Percentiles rank a stretch among this genome's conserved stretches.
Conservation (phyloP, 306 rosid genomes). For the Parietaria judaica region DNA sequence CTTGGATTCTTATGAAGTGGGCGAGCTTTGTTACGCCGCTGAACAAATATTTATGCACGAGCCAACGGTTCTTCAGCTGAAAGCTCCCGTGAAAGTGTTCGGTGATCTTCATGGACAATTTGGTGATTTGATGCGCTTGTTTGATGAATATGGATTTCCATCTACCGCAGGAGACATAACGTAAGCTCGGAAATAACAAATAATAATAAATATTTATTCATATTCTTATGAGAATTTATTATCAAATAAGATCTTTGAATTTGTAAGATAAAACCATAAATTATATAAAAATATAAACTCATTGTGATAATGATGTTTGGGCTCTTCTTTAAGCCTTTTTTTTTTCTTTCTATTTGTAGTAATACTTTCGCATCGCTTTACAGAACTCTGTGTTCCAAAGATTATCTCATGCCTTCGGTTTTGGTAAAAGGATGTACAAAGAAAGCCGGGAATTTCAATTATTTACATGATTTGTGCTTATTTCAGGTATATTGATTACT, state of each 20-base stretch:
- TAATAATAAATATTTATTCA: too few species aligned
- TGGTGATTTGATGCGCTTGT: conserved; percentile 98
- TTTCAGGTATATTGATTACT: conserved; percentile 93
- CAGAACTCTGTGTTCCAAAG: neutral
- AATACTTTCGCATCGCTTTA: too few species aligned
- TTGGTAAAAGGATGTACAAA: neutral
- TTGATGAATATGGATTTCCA: conserved; percentile 99
- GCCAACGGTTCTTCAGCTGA: conserved; percentile 92
- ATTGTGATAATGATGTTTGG: too few species aligned
- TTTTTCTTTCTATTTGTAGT: too few species aligned
- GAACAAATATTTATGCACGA: conserved; percentile 98
- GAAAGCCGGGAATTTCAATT: conserved; percentile 5
- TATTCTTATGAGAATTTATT: too few species aligned
- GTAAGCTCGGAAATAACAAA: conserved; percentile 39
- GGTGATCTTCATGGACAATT: conserved; percentile 99
- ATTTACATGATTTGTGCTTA: conserved; percentile 21
- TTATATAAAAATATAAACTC: too few species aligned
- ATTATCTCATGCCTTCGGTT: neutral
- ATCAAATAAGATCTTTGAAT: too few species aligned
- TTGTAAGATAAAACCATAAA: too few species aligned
- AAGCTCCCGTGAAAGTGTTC: conserved; percentile 94
- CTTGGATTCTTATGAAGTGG: conserved; percentile 99
- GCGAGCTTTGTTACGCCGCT: conserved; percentile 98
- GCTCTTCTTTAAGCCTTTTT: too few species aligned
- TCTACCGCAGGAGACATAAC: conserved; percentile 98